Evolutionary conservation across 495 filamentous ascomycete species (phyloP).

Genomic region (Xylaria sp.): DNA sequence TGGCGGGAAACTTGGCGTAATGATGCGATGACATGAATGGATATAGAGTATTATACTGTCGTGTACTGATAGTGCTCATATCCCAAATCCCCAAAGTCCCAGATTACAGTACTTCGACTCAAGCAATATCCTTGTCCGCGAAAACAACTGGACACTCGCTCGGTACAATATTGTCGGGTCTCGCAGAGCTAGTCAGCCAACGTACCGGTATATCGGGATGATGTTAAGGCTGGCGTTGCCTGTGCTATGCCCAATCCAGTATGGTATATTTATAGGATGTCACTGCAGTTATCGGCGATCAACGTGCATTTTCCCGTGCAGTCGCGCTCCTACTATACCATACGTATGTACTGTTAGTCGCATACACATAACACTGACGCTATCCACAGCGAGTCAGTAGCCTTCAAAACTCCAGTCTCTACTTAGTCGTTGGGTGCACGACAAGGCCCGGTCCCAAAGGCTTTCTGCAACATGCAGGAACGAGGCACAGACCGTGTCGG

Average conservation of each 20-base stretch:
- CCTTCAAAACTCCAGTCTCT: neutral
- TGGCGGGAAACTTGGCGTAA: neutral
- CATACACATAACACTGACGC: neutral
- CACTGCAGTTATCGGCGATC: constrained; percentile 1
- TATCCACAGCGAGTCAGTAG: no score
- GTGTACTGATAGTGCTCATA: neutral
- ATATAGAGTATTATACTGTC: no score
- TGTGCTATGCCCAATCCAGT: no score
- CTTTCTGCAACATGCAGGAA: constrained; percentile 19
- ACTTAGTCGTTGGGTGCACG: neutral
- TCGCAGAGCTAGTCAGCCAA: neutral
- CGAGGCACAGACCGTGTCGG: constrained; percentile 10
- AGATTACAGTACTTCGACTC: no score
- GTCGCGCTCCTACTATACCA: no score
- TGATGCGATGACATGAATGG: constrained; percentile 9
- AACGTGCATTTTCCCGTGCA: neutral
- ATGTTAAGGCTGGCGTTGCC: neutral
- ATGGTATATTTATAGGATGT: neutral
- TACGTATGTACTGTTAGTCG: no score
- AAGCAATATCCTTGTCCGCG: constrained; percentile 11
- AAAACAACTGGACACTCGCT: neutral
- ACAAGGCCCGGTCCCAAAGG: neutral
- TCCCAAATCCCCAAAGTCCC: no score
- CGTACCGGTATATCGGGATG: constrained; percentile 7
- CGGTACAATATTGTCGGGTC: neutral